These are phyloP conservation scores for Mycena indigotica DNA, from an alignment of 768 basidiomycete species.

Conservation along the genomic window DNA sequence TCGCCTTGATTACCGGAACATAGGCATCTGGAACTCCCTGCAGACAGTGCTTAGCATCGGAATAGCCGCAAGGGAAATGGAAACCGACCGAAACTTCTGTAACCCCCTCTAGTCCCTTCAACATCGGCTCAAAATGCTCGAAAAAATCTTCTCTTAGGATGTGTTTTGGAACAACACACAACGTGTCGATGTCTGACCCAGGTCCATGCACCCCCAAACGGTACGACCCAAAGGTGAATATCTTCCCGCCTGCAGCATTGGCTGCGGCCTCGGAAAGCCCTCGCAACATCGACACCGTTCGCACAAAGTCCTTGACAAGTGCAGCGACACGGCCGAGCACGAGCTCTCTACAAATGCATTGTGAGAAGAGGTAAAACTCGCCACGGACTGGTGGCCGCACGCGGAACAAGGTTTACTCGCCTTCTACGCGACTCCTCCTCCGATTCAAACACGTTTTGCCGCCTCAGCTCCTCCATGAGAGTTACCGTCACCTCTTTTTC, in stretches of 20 bases:
- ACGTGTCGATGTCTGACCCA: constrained; percentile 95
- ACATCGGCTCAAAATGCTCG: constrained; percentile 85
- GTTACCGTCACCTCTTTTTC: constrained; percentile 84
- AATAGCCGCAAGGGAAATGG: background rate
- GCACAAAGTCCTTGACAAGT: constrained; percentile 92
- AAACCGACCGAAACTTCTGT: constrained; percentile 84
- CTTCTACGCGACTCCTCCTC: constrained; percentile 86
- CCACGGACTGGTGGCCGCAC: constrained; percentile 7
- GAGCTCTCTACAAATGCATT: constrained; percentile 72
- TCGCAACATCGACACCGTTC: constrained; percentile 70
- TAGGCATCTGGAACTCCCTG: constrained; percentile 98
- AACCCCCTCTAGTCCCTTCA: constrained; percentile 79
- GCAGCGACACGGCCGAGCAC: constrained; percentile 88
- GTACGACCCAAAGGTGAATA: constrained; percentile 98
- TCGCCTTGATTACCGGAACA: constrained; percentile 92
- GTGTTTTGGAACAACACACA: constrained; percentile 96
- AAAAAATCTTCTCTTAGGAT: constrained; percentile 97
- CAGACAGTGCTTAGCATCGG: background rate
- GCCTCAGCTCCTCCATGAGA: constrained; percentile 87
- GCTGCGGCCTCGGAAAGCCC: constrained; percentile 91
- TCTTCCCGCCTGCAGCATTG: constrained; percentile 91
- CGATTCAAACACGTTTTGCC: constrained; percentile 86
- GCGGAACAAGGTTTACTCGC: constrained; percentile 40
- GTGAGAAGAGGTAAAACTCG: constrained; percentile 5
- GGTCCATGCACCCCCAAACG: constrained; percentile 97